A percentile compares a stretch with the other conserved stretches of the same genome.
These are phyloP conservation scores for Taiozyma sp. DNA, from an alignment of 1,139 yeast genomes.

Conservation along the genomic window DNA sequence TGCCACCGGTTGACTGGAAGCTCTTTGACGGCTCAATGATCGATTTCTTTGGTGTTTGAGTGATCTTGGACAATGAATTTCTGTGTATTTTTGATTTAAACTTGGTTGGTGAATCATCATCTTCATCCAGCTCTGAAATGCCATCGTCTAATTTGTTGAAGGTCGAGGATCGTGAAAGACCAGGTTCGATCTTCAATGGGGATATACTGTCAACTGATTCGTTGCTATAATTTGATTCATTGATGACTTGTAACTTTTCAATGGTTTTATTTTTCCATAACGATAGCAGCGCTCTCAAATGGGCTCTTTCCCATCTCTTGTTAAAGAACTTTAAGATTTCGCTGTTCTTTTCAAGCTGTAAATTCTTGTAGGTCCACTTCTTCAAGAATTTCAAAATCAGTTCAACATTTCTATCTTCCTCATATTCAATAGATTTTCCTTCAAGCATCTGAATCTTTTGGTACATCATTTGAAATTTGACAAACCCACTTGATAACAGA, in stretches of 20 bases:
- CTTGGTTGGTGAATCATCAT: conserved; percentile 22
- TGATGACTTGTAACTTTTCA: conserved; percentile 8
- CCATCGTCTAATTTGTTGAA: conserved; percentile 1
- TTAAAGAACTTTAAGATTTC: conserved; percentile 27
- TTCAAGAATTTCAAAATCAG: conserved; percentile 22
- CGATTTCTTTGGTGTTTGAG: conserved; percentile 8
- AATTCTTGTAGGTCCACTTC: conserved; percentile 27
- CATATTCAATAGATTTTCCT: conserved; percentile 8
- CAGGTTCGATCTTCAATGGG: not conserved
- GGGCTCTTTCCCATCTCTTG: conserved; percentile 32
- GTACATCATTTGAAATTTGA: conserved; percentile 17
- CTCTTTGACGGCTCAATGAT: conserved; percentile 1
- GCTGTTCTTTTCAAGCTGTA: conserved; percentile 28
- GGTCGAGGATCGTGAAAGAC: not conserved
- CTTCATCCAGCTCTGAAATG: conserved; percentile 4
- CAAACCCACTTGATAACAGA: conserved; percentile 19
- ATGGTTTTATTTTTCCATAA: conserved; percentile 27
- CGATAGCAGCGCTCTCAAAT: conserved; percentile 27
- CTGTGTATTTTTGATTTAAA: conserved; percentile 9
- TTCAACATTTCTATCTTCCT: conserved; percentile 19
- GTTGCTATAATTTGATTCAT: not conserved
- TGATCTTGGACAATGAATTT: conserved; percentile 6
- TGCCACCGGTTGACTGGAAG: conserved; percentile 13
- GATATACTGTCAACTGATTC: not conserved
- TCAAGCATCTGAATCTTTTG: conserved; percentile 12